A percentile compares a stretch with the other conserved stretches of the same genome.
These are phyloP conservation scores for Pisolithus microcarpus DNA, from an alignment of 768 basidiomycete species.

Conservation along the genomic window DNA sequence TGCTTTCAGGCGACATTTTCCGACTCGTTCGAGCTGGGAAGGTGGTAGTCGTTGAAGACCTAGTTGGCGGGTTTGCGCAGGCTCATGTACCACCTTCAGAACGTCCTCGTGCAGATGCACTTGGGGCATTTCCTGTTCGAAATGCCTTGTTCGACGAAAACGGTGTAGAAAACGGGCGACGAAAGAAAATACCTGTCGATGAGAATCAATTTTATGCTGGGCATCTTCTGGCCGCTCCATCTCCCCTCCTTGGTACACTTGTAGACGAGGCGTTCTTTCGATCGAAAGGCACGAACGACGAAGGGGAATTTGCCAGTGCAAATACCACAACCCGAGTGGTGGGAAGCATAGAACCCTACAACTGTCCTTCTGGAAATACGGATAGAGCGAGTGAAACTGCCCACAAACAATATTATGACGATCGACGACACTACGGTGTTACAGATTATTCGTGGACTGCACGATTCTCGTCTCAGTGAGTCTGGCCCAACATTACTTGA, in stretches of 20 bases:
- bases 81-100: constrained; percentile 1
- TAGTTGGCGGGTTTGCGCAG: neutral
- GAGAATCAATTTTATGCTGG: constrained; percentile 71
- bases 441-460: too few species aligned
- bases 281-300: constrained; percentile 21
- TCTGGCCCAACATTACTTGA: too few species aligned
- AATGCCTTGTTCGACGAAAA: constrained; percentile 13
- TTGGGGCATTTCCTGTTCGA: constrained; percentile 24
- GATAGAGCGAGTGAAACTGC: too few species aligned
- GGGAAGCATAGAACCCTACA: too few species aligned
- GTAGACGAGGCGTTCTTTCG: constrained; percentile 34
- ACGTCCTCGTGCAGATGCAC: constrained; percentile 9
- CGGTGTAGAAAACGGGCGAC: neutral
- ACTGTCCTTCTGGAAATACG: too few species aligned
- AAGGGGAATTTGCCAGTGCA: neutral
- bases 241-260: constrained; percentile 32
- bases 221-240: constrained; percentile 46
- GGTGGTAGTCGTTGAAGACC: constrained; percentile 10
- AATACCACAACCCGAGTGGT: too few species aligned
- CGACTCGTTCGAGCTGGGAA: constrained; percentile 43
- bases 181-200: constrained; percentile 36
- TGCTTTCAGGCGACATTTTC: constrained; percentile 52
- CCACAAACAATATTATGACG: too few species aligned
- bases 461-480: too few species aligned
- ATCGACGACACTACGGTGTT: too few species aligned